phyloP scores from a whole-genome alignment of 148 eudicot genomes.

The Nyssa sinensis region DNA sequence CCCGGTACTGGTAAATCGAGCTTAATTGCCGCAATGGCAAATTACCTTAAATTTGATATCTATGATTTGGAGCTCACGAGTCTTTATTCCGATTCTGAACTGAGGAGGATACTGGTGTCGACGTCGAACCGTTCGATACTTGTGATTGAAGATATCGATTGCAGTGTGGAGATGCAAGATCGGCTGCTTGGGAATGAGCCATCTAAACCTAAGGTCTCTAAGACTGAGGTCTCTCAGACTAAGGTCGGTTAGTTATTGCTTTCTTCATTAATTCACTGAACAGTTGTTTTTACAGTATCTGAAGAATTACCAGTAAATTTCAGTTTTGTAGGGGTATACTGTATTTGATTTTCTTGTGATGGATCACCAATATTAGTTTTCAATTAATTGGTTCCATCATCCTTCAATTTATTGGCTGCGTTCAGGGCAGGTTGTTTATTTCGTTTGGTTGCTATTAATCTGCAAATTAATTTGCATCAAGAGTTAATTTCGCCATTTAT shows the following conservation, averaged over 20 bases:
- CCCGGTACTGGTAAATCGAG: conserved; percentile 44
- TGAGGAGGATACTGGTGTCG: conserved; percentile 25
- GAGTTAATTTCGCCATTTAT: too few species aligned
- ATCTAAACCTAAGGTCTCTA: conserved; percentile 3
- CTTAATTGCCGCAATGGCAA: conserved; percentile 36
- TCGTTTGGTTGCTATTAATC: too few species aligned
- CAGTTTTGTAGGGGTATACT: too few species aligned
- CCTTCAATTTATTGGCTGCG: too few species aligned
- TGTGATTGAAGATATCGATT: conserved; percentile 41
- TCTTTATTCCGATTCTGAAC: conserved; percentile 20
- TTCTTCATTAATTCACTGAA: neutral
- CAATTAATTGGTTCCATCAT: too few species aligned
- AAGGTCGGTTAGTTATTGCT: neutral
- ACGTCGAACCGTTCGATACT: conserved; percentile 34
- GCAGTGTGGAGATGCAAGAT: conserved; percentile 28
- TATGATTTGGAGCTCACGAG: conserved; percentile 38
- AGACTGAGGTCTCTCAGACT: too few species aligned
- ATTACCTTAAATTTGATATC: conserved; percentile 34
- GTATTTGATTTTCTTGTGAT: too few species aligned
- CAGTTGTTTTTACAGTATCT: too few species aligned
- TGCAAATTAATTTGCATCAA: too few species aligned
- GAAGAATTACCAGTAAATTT: too few species aligned
- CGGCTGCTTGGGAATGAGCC: conserved; percentile 5
- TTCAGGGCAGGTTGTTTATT: too few species aligned
- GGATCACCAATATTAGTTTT: too few species aligned